Evolutionary conservation across 176 grass and related monocot genomes (phyloP).

Genomic region (Oryza longistaminata): DNA sequence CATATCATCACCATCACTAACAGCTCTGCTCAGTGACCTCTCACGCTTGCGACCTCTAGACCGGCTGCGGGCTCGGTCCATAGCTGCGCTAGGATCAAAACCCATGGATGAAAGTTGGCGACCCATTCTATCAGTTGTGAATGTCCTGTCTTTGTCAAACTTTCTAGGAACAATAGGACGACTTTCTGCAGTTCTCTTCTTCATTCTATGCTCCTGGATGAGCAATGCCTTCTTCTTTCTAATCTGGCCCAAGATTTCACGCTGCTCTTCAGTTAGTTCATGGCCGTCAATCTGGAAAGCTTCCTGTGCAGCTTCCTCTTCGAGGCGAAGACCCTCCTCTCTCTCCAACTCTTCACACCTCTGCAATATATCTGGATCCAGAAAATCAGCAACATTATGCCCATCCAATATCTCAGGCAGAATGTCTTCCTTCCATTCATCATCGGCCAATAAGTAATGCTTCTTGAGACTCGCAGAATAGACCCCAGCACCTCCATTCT

Average conservation of each 20-base stretch:
- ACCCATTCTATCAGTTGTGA: conserved; percentile 44
- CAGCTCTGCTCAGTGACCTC: conserved; percentile 59
- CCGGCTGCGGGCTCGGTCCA: conserved; percentile 45
- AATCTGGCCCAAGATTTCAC: conserved; percentile 54
- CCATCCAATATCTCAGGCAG: conserved; percentile 71
- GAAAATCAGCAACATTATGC: conserved; percentile 74
- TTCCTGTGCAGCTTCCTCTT: conserved; percentile 51
- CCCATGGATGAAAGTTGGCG: conserved; percentile 59
- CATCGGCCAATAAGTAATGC: conserved; percentile 63
- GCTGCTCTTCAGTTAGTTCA: conserved; percentile 56
- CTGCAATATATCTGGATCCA: conserved; percentile 73
- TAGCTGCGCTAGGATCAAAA: conserved; percentile 51
- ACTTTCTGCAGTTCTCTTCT: conserved; percentile 84
- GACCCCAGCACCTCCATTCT: conserved; percentile 85
- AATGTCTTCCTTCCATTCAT: conserved; percentile 78
- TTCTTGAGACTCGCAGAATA: conserved; percentile 83
- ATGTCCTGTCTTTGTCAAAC: conserved; percentile 54
- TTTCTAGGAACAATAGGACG: conserved; percentile 77
- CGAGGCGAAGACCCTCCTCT: conserved; percentile 72
- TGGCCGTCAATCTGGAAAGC: conserved; percentile 67
- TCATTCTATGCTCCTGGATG: conserved; percentile 79
- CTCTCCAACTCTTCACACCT: conserved; percentile 74
- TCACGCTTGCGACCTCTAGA: conserved; percentile 72
- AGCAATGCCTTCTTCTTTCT: conserved; percentile 68
- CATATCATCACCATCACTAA: conserved; percentile 47